Evolutionary conservation across 371 early-diverging fungal genomes (phyloP), one percentile per base, ranked within the genome.

Genomic region (Mucor lusitanicus): DNA sequence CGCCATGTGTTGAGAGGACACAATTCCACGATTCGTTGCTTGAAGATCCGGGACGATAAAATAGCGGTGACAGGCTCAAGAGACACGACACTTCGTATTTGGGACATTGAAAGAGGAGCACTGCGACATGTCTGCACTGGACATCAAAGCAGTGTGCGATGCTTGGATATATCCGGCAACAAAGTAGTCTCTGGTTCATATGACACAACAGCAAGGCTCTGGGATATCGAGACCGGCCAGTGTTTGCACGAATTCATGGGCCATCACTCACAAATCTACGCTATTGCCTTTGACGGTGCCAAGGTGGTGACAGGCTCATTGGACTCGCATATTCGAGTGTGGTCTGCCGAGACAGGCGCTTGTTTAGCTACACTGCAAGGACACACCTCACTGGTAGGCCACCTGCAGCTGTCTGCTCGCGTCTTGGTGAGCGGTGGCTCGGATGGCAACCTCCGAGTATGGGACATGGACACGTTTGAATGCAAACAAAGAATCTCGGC

Each of bases 11-110:
- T 97, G 64, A 83, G 87, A 48, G 95, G 95, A 17, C 98, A 97
- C 68, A 89, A 88, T 12, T 92, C 92, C 13, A 97, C 97, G 6
- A 91, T 98, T n/a, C 87, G 98, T 12, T 94, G 92, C 68, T 69
- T 98, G 33, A 88, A 89, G 73, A 80, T 93, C 32, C 30, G 57
- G n/a, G 79, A 76, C 60, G 73, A 83, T 17, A 74, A 73, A 40
- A 71, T 88, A 25, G 87, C 94, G 33, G 88, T 96, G 8, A 93
- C 94, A 6, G 98, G 97, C 15, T 94, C 95, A 19, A 87, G 97
- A 57, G 98, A 98, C 73, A 87, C 93, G 1, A 90, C 92, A 0
- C 74, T 95, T 0, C 83, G 94, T 2, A 93, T 95, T 32, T 95
- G 93, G 86, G 87, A 88, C 70, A 86, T 93, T 35, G 88, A 90